These are phyloP conservation scores for Melanomma pulvis-pyrius DNA, from an alignment of 495 filamentous ascomycete genomes.

Conservation along the genomic window DNA sequence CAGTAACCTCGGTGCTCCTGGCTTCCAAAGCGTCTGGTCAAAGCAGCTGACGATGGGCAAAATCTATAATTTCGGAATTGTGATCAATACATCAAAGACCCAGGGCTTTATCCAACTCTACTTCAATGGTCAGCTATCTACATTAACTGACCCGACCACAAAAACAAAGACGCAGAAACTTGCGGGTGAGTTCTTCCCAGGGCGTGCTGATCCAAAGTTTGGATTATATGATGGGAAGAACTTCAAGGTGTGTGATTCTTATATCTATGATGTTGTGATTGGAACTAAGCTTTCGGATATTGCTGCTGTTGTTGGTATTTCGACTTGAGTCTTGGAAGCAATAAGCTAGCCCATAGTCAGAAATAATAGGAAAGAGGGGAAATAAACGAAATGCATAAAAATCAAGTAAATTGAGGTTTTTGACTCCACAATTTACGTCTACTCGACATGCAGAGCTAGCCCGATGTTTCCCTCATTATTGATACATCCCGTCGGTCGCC, in stretches of 20 bases:
- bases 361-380: neutral
- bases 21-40: neutral
- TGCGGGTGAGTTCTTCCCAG: neutral
- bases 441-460: too few species aligned
- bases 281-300: neutral
- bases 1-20: neutral
- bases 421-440: too few species aligned
- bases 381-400: neutral
- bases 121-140: slow-evolving; percentile 2
- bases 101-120: neutral
- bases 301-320: neutral
- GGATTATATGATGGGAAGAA: slow-evolving; percentile 1
- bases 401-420: neutral
- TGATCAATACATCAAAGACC: neutral
- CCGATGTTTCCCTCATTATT: too few species aligned
- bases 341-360: too few species aligned
- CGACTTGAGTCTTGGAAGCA: neutral
- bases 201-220: neutral
- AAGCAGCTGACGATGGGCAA: slow-evolving; percentile 3
- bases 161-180: neutral
- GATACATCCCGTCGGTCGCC: too few species aligned
- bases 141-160: neutral
- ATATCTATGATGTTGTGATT: slow-evolving; percentile 2
- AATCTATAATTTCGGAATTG: neutral
- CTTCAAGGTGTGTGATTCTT: neutral